Conservation (phyloP, 2,329 filamentous ascomycete genomes). For the Monosporascus sp. region DNA sequence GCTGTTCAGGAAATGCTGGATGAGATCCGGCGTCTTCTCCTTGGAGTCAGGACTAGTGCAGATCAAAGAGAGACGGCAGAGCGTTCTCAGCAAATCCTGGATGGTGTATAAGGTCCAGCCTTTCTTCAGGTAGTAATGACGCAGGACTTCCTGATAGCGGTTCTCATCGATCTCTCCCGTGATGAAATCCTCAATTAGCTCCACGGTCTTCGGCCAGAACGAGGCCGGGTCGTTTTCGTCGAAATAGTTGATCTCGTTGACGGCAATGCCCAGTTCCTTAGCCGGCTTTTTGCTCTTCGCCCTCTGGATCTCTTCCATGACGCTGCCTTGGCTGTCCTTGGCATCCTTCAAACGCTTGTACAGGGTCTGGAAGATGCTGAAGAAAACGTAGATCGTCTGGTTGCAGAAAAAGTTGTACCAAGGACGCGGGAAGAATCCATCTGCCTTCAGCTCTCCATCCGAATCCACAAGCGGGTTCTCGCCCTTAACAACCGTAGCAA, state of each 20-base stretch:
- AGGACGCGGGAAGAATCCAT: constrained; percentile 75
- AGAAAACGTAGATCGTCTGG: constrained; percentile 87
- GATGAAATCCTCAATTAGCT: constrained; percentile 82
- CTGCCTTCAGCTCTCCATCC: constrained; percentile 63
- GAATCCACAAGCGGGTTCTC: constrained; percentile 53
- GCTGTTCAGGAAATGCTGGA: constrained; percentile 79
- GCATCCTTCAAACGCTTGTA: constrained; percentile 80
- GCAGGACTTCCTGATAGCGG: constrained; percentile 83
- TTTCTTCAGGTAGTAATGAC: constrained; percentile 83
- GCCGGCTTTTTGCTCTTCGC: constrained; percentile 75
- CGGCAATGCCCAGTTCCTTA: constrained; percentile 75
- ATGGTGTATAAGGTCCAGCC: constrained; percentile 94
- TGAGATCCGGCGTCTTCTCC: constrained; percentile 89
- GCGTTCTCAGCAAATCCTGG: constrained; percentile 77
- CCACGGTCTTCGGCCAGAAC: constrained; percentile 81
- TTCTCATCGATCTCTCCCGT: constrained; percentile 75
- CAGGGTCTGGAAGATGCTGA: constrained; percentile 87
- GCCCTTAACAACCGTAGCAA: constrained; percentile 47
- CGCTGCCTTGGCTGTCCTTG: constrained; percentile 72
- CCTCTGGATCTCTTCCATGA: constrained; percentile 68
- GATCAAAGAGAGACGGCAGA: constrained; percentile 75
- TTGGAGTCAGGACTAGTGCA: constrained; percentile 83
- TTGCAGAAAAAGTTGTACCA: constrained; percentile 91
- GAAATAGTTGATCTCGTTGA: constrained; percentile 77
- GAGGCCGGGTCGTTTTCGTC: constrained; percentile 57